Evolutionary conservation across 1,284 basidiomycete genomes (phyloP).

Genomic region (Cystobasidiaceae sp.): DNA sequence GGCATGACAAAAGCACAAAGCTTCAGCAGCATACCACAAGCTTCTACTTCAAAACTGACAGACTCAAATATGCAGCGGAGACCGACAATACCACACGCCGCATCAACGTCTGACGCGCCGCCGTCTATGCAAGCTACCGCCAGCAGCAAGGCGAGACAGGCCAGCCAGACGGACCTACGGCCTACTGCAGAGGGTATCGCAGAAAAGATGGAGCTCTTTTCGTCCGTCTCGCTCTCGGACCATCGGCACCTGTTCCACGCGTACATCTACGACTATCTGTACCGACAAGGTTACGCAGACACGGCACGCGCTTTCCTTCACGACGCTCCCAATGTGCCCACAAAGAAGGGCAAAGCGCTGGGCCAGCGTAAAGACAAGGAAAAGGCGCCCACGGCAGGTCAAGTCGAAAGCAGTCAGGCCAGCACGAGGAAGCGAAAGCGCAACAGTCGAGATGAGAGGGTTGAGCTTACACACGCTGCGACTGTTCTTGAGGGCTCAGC

Average conservation of each 20-base stretch:
- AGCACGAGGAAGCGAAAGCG: not conserved
- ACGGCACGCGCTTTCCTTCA: constrained; percentile 37
- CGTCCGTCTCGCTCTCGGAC: constrained; percentile 9
- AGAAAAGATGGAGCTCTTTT: constrained; percentile 11
- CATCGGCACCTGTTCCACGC: constrained; percentile 32
- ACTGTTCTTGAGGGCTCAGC: no score
- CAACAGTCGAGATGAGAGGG: not conserved
- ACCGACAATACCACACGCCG: not conserved
- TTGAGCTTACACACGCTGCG: no score
- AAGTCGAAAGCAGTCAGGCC: not conserved
- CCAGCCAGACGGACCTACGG: not conserved
- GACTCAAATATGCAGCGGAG: not conserved
- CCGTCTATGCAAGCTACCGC: not conserved
- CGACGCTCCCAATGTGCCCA: constrained; percentile 31
- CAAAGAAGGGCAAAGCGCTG: not conserved
- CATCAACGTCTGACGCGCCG: not conserved
- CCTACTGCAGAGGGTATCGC: not conserved
- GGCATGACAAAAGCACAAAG: not conserved
- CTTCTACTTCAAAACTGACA: not conserved
- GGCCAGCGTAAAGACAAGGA: no score
- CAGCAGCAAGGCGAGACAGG: not conserved
- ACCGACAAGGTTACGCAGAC: constrained; percentile 30
- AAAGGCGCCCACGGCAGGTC: no score
- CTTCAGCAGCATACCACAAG: not conserved
- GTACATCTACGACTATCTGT: constrained; percentile 41